Evolutionary conservation across 768 basidiomycete species (phyloP), one percentile per base, ranked within the genome.

Genomic region (Boletus pseudo-olivaceus): DNA sequence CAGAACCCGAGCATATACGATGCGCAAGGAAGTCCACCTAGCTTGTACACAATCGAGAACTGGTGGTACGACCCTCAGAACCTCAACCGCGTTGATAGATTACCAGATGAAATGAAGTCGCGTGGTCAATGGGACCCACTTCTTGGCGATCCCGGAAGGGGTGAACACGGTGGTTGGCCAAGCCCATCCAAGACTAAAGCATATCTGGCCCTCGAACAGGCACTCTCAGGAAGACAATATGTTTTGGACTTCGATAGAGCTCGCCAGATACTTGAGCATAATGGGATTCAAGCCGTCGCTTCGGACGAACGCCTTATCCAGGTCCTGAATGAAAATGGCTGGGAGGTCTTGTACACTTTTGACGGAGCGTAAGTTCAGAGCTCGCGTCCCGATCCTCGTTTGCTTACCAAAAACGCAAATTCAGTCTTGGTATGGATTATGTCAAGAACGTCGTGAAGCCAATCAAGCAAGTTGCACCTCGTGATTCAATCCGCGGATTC

Each of bases 401-500:
- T 29, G 5, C 54, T 67, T 23, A 67, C 37, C 30, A 27, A 39
- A 23, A 23, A 29, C 23, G 10, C 9, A 12, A 41, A 55, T 11
- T 15, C 49, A 78, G 77, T 33, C 63, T 71, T n/a, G 70, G 74
- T 17, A 73, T 76, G 75, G 77, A 78, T 20, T 74, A 58, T 56
- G 69, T 75, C 23, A 76, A 78, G 60, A 72, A 73, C 19, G 74
- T 77, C 33, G 72, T 74, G 11, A 62, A 63, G 34, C 74, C 76
- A 7, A 62, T 73, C 49, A 67, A 57, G 35, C 71, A 76, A 60
- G 70, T 74, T 51, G 70, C 64, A 7, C 72, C 68, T 7, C 69
- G 67, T 38, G 60, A 65, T 41, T 65, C 67, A 1, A 67, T 79
- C 54, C 70, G 70, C 19, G 78, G 77, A 23, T 72, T 71, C 41